Conservation (phyloP, 2,329 filamentous ascomycete genomes). For the Botrytis pseudocinerea region DNA sequence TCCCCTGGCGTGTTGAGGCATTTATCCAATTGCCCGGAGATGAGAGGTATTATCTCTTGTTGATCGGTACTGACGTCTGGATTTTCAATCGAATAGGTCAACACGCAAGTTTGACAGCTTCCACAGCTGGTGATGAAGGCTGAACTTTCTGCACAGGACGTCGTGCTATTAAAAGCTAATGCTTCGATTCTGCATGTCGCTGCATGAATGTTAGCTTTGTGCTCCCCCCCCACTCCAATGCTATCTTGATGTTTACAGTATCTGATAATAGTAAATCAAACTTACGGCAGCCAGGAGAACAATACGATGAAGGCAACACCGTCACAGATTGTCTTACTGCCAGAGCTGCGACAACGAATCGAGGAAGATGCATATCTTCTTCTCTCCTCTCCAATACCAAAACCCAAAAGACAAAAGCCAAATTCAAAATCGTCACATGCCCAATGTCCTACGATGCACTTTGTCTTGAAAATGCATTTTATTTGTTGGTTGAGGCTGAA, state of each 20-base stretch:
- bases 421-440: conserved; percentile 19
- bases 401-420: neutral
- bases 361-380: conserved; percentile 32
- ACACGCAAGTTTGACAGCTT: conserved; percentile 33
- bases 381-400: conserved; percentile 1
- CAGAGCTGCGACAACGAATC: conserved; percentile 29
- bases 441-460: conserved; percentile 29
- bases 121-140: conserved; percentile 34
- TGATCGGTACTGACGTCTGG: conserved; percentile 21
- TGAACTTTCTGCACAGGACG: conserved; percentile 32
- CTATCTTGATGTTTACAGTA: neutral
- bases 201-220: conserved; percentile 13
- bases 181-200: conserved; percentile 33
- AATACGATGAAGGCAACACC: conserved; percentile 31
- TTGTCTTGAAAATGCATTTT: conserved; percentile 29
- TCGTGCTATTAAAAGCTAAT: conserved; percentile 26
- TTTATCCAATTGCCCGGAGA: conserved; percentile 27
- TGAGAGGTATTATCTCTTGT: conserved; percentile 12
- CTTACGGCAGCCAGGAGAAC: conserved; percentile 37
- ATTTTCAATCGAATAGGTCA: conserved; percentile 29
- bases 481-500: conserved; percentile 29
- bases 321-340: conserved; percentile 26
- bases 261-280: neutral
- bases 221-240: neutral
- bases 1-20: conserved; percentile 29